Conservation (phyloP, 2,329 filamentous ascomycete species). For the Orbilia javanica region DNA sequence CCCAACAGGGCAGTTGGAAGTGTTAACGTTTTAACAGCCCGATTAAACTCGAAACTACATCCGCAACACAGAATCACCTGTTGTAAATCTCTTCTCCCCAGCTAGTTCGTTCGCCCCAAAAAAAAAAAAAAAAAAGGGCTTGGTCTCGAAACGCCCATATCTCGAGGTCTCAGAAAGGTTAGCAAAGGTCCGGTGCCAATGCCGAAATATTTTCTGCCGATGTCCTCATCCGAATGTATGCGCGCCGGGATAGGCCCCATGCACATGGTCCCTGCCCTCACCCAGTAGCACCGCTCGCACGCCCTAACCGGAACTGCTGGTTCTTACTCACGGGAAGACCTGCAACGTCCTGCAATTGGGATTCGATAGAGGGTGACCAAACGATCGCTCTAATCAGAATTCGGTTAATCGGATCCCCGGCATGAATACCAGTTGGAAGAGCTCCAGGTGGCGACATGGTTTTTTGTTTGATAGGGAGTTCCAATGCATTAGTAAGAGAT, state of each 20-base stretch:
- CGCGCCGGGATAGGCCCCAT: background rate
- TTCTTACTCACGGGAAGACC: background rate
- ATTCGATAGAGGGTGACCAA: background rate
- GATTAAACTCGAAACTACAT: background rate
- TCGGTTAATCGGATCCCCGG: slow-evolving; percentile 43
- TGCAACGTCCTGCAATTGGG: background rate
- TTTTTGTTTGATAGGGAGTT: slow-evolving; percentile 18
- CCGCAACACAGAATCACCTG: slow-evolving; percentile 25
- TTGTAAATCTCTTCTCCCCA: slow-evolving; percentile 14
- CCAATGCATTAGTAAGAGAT: slow-evolving; percentile 28
- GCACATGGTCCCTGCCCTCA: background rate
- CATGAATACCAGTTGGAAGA: slow-evolving; percentile 38
- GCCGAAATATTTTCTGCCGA: slow-evolving; percentile 45
- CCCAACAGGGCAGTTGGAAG: slow-evolving; percentile 11
- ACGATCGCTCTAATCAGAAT: slow-evolving; percentile 3
- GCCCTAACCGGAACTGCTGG: background rate
- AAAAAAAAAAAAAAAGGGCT: background rate
- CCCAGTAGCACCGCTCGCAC: background rate
- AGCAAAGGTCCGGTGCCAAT: slow-evolving; percentile 11
- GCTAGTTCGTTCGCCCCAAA: no score
- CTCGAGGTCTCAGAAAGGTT: background rate
- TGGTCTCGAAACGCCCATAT: background rate
- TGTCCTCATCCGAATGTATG: slow-evolving; percentile 45
- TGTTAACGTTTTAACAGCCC: background rate
- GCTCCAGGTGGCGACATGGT: slow-evolving; percentile 36